Conservation (phyloP, 116 monocot genomes). For the Thalassia testudinum region DNA sequence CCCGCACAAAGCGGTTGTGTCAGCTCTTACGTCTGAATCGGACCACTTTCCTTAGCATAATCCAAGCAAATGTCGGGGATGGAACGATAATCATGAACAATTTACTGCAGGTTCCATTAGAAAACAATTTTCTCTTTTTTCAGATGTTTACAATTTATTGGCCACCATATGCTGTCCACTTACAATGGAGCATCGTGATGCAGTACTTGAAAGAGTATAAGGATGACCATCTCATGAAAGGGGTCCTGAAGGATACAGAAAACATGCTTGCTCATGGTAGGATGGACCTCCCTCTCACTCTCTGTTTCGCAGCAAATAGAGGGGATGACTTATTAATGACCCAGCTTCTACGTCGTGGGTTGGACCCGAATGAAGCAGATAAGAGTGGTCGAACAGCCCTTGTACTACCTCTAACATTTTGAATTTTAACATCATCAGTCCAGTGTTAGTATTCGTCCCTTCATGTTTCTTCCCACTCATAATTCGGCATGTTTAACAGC, state of each 20-base stretch:
- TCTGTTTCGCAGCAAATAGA: slow-evolving; percentile 23
- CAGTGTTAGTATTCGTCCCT: background rate
- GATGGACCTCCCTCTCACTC: slow-evolving; percentile 26
- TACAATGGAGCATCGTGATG: background rate
- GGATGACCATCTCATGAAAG: slow-evolving; percentile 11
- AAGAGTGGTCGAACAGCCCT: slow-evolving; percentile 19
- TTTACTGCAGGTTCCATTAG: slow-evolving; percentile 47
- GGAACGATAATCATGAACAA: slow-evolving; percentile 91
- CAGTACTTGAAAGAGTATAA: slow-evolving; percentile 22
- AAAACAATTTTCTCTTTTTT: background rate
- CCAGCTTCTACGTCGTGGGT: slow-evolving; percentile 21
- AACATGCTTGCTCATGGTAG: slow-evolving; percentile 21
- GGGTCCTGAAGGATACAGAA: slow-evolving; percentile 19
- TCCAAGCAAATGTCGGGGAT: slow-evolving; percentile 86
- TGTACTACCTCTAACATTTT: background rate
- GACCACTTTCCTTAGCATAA: slow-evolving; percentile 62
- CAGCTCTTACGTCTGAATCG: slow-evolving; percentile 80
- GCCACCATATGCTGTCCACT: background rate
- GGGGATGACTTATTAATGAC: slow-evolving; percentile 21
- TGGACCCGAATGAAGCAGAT: slow-evolving; percentile 30
- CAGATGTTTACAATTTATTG: background rate
- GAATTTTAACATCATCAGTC: background rate
- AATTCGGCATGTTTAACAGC: slow-evolving; percentile 15
- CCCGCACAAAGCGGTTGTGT: slow-evolving; percentile 63
- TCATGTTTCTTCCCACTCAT: background rate